phyloP scores from a whole-genome alignment of 345 rosid genomes.

The Brassica cretica region DNA sequence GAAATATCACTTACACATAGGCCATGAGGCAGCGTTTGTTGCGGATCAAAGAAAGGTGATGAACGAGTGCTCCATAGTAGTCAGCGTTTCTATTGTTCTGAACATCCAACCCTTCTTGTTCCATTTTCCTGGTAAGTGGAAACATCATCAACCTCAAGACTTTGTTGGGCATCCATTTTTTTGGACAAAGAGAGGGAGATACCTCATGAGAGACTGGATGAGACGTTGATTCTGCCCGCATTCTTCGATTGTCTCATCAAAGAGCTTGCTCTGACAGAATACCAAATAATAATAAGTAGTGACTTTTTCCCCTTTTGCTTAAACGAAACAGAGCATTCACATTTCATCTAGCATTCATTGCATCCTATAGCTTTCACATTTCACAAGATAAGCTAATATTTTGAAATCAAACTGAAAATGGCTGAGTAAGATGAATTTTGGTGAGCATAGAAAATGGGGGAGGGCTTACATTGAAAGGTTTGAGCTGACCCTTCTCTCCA shows the following conservation, averaged over 20 bases:
- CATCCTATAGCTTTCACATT: too few species aligned
- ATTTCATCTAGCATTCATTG: too few species aligned
- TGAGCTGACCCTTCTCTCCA: slow-evolving; percentile 61
- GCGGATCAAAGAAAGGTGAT: slow-evolving; percentile 81
- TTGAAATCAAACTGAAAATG: too few species aligned
- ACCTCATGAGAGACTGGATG: slow-evolving; percentile 66
- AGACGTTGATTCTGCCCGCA: slow-evolving; percentile 57
- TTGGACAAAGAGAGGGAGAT: slow-evolving; percentile 6
- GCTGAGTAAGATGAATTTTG: too few species aligned
- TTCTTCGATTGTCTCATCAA: slow-evolving; percentile 57
- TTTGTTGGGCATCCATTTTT: not conserved
- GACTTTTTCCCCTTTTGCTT: too few species aligned
- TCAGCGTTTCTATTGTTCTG: slow-evolving; percentile 78
- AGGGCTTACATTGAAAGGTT: slow-evolving; percentile 52
- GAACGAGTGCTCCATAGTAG: slow-evolving; percentile 83
- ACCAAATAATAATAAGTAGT: too few species aligned
- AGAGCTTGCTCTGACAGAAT: slow-evolving; percentile 54
- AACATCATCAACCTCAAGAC: slow-evolving; percentile 4
- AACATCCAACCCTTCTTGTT: slow-evolving; percentile 79
- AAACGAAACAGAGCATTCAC: too few species aligned
- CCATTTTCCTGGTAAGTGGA: slow-evolving; percentile 65
- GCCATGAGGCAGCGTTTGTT: slow-evolving; percentile 96
- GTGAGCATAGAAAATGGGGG: not conserved
- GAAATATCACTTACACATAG: slow-evolving; percentile 54
- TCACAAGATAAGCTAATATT: too few species aligned